Base-by-base conservation (phyloP, 75 land plant species). In the Azolla pinnata region DNA sequence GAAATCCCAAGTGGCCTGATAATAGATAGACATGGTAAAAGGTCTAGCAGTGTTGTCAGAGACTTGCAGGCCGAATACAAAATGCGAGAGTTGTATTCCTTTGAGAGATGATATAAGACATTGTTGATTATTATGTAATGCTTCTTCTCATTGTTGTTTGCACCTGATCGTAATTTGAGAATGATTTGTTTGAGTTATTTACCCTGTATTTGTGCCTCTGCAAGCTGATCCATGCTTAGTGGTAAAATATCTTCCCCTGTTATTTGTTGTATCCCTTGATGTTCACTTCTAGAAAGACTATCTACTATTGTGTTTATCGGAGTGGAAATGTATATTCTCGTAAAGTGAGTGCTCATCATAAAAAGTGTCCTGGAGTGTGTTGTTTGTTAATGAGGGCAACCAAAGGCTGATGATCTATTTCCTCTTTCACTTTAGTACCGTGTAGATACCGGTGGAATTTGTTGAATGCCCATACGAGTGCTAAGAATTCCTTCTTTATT, bases 361-460 rank as follows among this genome's bases (percentile, higher is more conserved):
- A 21, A 2, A 38, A 8, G 2, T 49, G 35, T 2, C 44, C 51
- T 18, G 44, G 29, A 21, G 25, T 8, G 23, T 31, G 32, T 17
- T 49, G 12, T 31, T 59, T 59, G n/a, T 12, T 4, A 2, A 59
- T 33, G 8, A 59, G 4, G 2, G 12, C 10, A 21, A 28, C 24
- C 5, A 59, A 35, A 2, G 61, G 33, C 21, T 59, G 61, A 35
- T 68, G 71, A 35, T 68, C 65, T 2, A 44, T 54, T 1, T 1
- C 2, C 17, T 33, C 18, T 0, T 35, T 24, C 2, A 26, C 33
- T 35, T 33, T 27, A 5, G 10, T 18, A 21, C 62, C 62, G 9
- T 33, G 30, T 1, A 76, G 34, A 33, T 77, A 77, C 0, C 25
- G 67, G 2, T 60, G 33, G 60, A 64, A 71, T 25, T 58, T 66